Conservation (phyloP, 768 basidiomycete species). For the Floccularia luteovirens region DNA sequence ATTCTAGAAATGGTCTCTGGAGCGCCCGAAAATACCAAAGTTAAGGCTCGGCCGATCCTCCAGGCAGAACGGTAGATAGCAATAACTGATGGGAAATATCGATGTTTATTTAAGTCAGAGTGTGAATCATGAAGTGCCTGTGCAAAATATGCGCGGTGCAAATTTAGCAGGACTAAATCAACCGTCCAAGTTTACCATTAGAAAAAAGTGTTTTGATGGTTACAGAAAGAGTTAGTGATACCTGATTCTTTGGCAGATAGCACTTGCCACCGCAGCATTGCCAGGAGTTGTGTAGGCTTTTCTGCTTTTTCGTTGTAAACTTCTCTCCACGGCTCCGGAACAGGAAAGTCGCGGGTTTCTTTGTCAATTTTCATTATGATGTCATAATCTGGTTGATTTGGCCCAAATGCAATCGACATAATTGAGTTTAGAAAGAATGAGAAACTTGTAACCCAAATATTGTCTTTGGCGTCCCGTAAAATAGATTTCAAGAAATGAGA, state of each 20-base stretch:
- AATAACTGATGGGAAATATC: conserved; percentile 62
- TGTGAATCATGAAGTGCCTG: conserved; percentile 58
- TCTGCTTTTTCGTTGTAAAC: conserved; percentile 4
- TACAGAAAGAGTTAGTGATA: too few species aligned
- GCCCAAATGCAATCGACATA: conserved; percentile 42
- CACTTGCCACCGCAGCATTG: conserved; percentile 34
- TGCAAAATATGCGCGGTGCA: conserved; percentile 64
- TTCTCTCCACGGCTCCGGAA: conserved; percentile 36
- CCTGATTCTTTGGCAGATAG: conserved; percentile 43
- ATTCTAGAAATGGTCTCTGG: conserved; percentile 37
- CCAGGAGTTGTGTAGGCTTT: conserved; percentile 9
- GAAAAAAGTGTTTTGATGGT: too few species aligned
- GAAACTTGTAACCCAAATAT: conserved; percentile 49
- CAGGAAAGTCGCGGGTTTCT: conserved; percentile 50
- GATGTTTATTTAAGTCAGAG: conserved; percentile 48
- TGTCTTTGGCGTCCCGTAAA: conserved; percentile 26
- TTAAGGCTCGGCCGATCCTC: conserved; percentile 47
- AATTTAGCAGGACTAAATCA: conserved; percentile 50
- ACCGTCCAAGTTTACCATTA: neutral
- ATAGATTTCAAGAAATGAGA: neutral
- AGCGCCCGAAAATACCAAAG: conserved; percentile 28
- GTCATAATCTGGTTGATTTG: conserved; percentile 42
- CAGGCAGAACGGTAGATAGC: conserved; percentile 69
- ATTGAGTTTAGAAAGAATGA: conserved; percentile 43
- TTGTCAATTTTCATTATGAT: conserved; percentile 52